A percentile compares a stretch with the other conserved stretches of the same genome.
phyloP scores from a whole-genome alignment of 148 eudicot species.

The Rhododendron williamsianum region DNA sequence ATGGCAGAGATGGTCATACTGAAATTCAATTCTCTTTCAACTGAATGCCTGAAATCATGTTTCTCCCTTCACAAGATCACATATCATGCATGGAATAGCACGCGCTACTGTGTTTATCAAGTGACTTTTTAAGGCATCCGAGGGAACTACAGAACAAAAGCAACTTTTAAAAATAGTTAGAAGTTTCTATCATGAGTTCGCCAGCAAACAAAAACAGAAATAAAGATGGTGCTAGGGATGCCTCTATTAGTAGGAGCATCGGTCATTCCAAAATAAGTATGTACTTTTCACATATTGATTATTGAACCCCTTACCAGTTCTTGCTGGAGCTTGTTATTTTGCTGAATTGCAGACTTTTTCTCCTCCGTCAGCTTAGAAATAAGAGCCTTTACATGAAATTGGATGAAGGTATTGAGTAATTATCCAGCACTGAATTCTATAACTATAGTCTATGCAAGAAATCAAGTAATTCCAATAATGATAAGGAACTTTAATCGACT shows the following conservation, averaged over 20 bases:
- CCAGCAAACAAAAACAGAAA: not conserved
- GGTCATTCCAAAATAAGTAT: not conserved
- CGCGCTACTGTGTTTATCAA: not conserved
- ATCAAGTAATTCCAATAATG: not conserved
- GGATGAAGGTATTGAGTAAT: not conserved
- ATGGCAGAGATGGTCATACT: not conserved
- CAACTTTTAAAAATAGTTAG: not conserved
- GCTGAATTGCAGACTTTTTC: constrained; percentile 55
- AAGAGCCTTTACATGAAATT: constrained; percentile 43
- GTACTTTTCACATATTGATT: not conserved
- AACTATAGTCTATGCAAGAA: not conserved
- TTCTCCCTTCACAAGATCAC: not conserved
- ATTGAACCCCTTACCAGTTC: constrained; percentile 55
- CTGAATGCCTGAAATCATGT: not conserved
- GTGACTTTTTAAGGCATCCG: not conserved
- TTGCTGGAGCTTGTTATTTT: constrained; percentile 58
- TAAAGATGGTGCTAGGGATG: not conserved
- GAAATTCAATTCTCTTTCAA: not conserved
- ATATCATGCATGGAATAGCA: not conserved
- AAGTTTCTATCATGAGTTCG: not conserved
- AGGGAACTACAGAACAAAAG: not conserved
- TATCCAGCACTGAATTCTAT: not conserved
- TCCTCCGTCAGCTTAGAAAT: constrained; percentile 69
- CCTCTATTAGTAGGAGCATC: not conserved
- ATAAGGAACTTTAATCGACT: not conserved